Conservation (phyloP, 768 basidiomycete species). For the Mycena polygramma region DNA sequence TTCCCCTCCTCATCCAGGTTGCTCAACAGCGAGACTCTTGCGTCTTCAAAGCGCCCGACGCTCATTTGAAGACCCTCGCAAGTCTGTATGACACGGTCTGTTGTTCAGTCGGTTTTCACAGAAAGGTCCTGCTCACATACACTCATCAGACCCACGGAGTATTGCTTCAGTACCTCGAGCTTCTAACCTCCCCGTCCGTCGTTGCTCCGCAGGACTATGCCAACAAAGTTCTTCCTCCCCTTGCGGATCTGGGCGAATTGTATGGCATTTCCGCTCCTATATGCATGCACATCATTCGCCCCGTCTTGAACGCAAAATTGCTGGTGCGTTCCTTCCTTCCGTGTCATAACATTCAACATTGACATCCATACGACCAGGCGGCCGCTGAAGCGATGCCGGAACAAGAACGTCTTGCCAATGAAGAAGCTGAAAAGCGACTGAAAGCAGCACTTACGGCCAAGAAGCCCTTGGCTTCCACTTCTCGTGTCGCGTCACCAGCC, state of each 20-base stretch:
- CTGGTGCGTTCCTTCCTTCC: slow-evolving; percentile 59
- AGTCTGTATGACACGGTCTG: slow-evolving; percentile 91
- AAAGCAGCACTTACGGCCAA: slow-evolving; percentile 86
- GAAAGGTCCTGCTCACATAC: slow-evolving; percentile 31
- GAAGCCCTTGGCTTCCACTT: slow-evolving; percentile 68
- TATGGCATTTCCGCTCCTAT: slow-evolving; percentile 89
- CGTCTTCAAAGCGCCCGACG: slow-evolving; percentile 78
- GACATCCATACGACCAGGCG: slow-evolving; percentile 52
- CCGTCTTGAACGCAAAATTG: slow-evolving; percentile 75
- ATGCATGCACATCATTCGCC: slow-evolving; percentile 95
- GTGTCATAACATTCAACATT: slow-evolving; percentile 1
- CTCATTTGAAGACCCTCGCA: slow-evolving; percentile 88
- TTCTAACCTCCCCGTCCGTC: slow-evolving; percentile 81
- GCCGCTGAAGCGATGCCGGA: slow-evolving; percentile 76
- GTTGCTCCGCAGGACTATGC: slow-evolving; percentile 81
- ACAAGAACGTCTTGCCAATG: slow-evolving; percentile 75
- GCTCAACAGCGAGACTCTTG: slow-evolving; percentile 93
- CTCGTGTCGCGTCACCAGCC: slow-evolving; percentile 77
- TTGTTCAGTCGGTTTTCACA: slow-evolving; percentile 37
- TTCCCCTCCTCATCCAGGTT: slow-evolving; percentile 91
- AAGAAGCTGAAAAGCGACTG: slow-evolving; percentile 84
- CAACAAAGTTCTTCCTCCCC: slow-evolving; percentile 77
- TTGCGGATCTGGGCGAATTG: slow-evolving; percentile 76
- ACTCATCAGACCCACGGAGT: slow-evolving; percentile 85
- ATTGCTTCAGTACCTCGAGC: slow-evolving; percentile 91